Evolutionary conservation across 768 basidiomycete genomes (phyloP), one percentile per base, ranked within the genome.

Genomic region (Mycena olivaceomarginata): DNA sequence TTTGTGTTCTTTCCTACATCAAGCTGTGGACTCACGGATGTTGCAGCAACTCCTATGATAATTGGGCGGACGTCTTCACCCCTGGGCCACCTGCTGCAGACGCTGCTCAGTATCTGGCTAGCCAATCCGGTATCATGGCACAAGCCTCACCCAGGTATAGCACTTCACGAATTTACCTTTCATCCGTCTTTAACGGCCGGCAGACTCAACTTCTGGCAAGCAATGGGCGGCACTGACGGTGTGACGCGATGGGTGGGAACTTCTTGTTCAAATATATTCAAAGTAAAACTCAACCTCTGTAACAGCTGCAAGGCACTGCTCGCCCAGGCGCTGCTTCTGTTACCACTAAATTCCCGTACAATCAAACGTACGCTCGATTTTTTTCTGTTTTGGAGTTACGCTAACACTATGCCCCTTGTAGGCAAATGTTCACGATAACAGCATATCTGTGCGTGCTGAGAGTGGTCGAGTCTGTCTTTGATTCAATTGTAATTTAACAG

Each of bases 371-470:
- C 20, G 74, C 62, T 18, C 40, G 18, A 37, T 66, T 20, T 16
- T 20, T 16, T 31, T 8, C 22, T 6, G 31, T 2, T 45, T 4
- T 37, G 37, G 4, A 4, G 4, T 16, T 59, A 0, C 4, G n/a
- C 74, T 71, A 39, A 72, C 15, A n/a, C n/a, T 46, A 16, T n/a
- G 25, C 4, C 57, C 5, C 9, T 13, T 1, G 46, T 64, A 85
- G 83, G 73, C 77, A 87, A 70, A 84, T 88, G 67, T 88, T 88
- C 83, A 88, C 87, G 9, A 88, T 89, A 80, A 89, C 88, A 4
- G 80, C 85, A 15, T 88, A 89, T 74, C 77, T 89, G 84, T 86
- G 69, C 57, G 85, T 82, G 25, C 51, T 20, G 3, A 22, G 51
- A 41, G 53, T 6, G 22, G 20, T 15, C 20, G 12, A 40, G 2